Evolutionary conservation across 2,329 filamentous ascomycete species (phyloP).

Genomic region (Raffaelea ambrosiae): DNA sequence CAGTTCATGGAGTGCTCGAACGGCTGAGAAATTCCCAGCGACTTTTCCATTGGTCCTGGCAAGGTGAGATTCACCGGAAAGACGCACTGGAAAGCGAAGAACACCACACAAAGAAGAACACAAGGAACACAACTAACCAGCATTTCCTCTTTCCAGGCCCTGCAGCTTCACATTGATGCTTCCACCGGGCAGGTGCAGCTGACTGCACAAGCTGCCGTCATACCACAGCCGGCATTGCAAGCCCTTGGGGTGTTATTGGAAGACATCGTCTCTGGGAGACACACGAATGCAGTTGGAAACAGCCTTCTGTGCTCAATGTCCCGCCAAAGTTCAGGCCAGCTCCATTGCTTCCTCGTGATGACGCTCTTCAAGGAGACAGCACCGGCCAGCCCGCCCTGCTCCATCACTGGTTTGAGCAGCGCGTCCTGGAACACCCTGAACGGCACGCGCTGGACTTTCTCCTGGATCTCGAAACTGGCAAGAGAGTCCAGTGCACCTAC

Average conservation of each 20-base stretch:
- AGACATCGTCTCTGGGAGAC: neutral
- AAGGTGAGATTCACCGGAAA: neutral
- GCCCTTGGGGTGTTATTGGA: neutral
- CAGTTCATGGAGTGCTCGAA: too few relatives aligned
- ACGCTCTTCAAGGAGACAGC: too few relatives aligned
- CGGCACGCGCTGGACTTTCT: neutral
- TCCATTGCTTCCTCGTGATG: neutral
- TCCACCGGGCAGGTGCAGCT: neutral
- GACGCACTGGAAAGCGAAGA: neutral
- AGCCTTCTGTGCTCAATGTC: slow-evolving; percentile 6
- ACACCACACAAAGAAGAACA: too few relatives aligned
- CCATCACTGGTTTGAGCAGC: neutral
- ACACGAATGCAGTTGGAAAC: neutral
- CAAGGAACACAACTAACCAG: too few relatives aligned
- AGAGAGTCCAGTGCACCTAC: neutral
- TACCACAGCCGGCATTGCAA: neutral
- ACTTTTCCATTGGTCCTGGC: slow-evolving; percentile 8
- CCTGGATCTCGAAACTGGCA: neutral
- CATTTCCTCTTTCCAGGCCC: neutral
- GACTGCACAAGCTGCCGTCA: neutral
- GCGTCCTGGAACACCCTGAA: neutral
- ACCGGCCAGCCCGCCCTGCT: neutral
- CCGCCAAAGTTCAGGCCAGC: slow-evolving; percentile 1
- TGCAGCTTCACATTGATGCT: neutral
- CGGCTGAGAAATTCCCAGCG: neutral